Evolutionary conservation across 768 basidiomycete genomes (phyloP), one percentile per base, ranked within the genome.

Genomic region (Terana coerulea): DNA sequence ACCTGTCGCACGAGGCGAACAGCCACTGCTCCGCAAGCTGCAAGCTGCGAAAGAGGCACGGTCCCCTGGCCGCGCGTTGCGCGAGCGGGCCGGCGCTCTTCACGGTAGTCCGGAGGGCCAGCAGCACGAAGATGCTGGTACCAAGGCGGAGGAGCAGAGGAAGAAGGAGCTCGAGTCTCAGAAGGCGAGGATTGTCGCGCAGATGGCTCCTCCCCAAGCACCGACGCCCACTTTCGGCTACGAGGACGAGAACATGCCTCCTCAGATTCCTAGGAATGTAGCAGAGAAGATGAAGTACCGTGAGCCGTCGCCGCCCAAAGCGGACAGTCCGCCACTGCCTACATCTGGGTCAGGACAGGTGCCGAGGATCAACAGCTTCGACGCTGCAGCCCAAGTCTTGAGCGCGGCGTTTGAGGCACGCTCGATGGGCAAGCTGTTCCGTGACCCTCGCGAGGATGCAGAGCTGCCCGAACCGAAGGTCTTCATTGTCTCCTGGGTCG

Each of bases 401-500:
- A 69, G 69, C 22, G 52, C 68, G 3, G 91, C 90, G 1, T 89
- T 92, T 61, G 83, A 86, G 2, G 84, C 87, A 21, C 81, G 77
- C 59, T 75, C 78, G 2, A 64, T 64, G 3, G 86, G 87, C 1
- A 75, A 73, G 49, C 61, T 87, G n/a, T 91, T 88, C 72, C 74
- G 79, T 8, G 79, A 88, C 55, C 83, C 85, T 3, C 71, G 79
- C 41, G 72, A 75, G 37, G 82, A 83, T 25, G 67, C 62, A 1
- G 60, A 67, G 35, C 59, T 91, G 2, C 76, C 75, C 0, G 76
- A 83, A 15, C 88, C 91, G 52, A 78, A 78, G 47, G 87, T 95
- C 39, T 98, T 98, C 70, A 93, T 99, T 56, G 91, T 89, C 2
- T 91, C 90, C n/a, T 98, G 97, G 97, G 88, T 98, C 35, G 97